These are phyloP conservation scores for Scutellaria baicalensis DNA, from an alignment of 257 asterid species.

Conservation along the genomic window DNA sequence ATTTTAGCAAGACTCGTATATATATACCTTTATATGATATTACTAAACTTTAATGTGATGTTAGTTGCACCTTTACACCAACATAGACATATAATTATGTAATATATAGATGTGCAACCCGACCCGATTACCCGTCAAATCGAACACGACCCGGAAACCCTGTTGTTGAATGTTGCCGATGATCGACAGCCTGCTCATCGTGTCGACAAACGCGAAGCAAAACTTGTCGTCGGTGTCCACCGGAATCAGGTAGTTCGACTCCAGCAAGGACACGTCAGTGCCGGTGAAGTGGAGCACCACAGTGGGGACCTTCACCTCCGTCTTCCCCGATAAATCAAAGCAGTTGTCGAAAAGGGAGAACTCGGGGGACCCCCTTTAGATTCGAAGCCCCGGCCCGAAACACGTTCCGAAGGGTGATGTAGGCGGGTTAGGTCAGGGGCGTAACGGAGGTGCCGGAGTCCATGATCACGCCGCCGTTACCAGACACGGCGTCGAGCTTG, in stretches of 20 bases:
- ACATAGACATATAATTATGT: no score
- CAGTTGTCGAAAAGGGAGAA: constrained; percentile 85
- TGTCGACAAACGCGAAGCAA: constrained; percentile 91
- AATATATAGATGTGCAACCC: no score
- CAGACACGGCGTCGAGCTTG: constrained; percentile 44
- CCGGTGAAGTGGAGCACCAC: constrained; percentile 71
- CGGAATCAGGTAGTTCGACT: constrained; percentile 78
- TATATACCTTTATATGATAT: no score
- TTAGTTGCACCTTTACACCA: no score
- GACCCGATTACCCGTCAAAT: constrained; percentile 39
- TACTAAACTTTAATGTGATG: no score
- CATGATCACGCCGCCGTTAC: constrained; percentile 78
- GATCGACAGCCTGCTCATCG: constrained; percentile 54
- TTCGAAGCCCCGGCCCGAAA: constrained; percentile 48
- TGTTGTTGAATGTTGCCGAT: constrained; percentile 64
- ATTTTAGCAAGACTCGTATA: no score
- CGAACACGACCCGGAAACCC: constrained; percentile 64
- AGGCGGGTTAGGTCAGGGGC: constrained; percentile 66
- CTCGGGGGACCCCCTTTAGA: constrained; percentile 39
- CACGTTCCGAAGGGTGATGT: constrained; percentile 56
- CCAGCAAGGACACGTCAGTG: constrained; percentile 84
- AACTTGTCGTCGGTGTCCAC: constrained; percentile 61
- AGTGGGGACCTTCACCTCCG: constrained; percentile 85
- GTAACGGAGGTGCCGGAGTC: constrained; percentile 95
- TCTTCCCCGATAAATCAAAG: constrained; percentile 71